phyloP scores from a whole-genome alignment of 805 yeast species.

The Wickerhamiella galacta region DNA sequence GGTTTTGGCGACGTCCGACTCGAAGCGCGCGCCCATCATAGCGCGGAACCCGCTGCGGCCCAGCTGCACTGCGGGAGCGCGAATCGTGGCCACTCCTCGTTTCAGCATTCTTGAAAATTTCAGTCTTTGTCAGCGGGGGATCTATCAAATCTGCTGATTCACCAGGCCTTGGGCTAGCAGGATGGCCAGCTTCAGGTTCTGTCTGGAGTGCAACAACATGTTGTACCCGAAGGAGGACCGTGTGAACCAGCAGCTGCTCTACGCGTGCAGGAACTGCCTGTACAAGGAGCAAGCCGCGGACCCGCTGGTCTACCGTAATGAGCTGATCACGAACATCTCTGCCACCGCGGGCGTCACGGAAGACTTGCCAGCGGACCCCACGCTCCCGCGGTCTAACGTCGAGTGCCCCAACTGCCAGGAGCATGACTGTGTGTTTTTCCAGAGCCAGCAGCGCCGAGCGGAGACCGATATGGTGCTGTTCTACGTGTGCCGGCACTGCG shows the following conservation, averaged over 20 bases:
- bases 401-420: constrained; percentile 83
- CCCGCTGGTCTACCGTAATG: constrained; percentile 77
- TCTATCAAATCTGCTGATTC: too few species aligned
- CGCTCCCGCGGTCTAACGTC: constrained; percentile 86
- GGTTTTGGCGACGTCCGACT: constrained; percentile 27
- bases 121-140: too few species aligned
- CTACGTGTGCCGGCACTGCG: constrained; percentile 80
- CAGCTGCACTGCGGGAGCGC: neutral
- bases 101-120: too few species aligned
- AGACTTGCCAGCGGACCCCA: constrained; percentile 94
- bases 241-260: constrained; percentile 53
- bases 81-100: too few species aligned
- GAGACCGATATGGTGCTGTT: constrained; percentile 87
- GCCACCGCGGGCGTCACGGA: constrained; percentile 96
- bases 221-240: constrained; percentile 93
- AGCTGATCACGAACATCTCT: constrained; percentile 72
- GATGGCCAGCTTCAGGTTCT: constrained; percentile 90
- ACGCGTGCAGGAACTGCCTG: constrained; percentile 87
- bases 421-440: constrained; percentile 89
- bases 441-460: constrained; percentile 83
- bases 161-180: too few species aligned
- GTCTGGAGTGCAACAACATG: constrained; percentile 96
- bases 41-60: neutral
- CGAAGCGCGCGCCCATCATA: constrained; percentile 18
- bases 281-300: constrained; percentile 84